Base-by-base conservation (phyloP, 768 basidiomycete species). In the Leccinellum albellum region DNA sequence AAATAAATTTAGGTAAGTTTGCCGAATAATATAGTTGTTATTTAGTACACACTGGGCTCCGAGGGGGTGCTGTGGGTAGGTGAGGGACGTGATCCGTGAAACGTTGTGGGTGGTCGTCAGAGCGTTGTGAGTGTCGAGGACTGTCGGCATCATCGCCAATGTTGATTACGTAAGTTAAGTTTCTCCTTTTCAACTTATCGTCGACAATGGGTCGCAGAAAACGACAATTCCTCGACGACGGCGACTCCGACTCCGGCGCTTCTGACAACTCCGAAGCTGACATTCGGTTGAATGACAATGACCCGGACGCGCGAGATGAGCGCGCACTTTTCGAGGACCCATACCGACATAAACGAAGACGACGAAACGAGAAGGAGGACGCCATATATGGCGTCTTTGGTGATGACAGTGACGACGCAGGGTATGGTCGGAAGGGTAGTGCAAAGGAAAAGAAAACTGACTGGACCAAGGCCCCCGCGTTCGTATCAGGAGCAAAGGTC, bases 401-500 rank as follows among this genome's bases (percentile, higher is more conserved):
- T 2, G 83, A 85, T 5, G 84, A 88, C 53, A 87, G 85, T 61
- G 87, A 89, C 23, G 82, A 86, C 21, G 88, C 87, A 51, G 77
- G 72, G 24, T 64, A 64, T 47, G 64, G 60, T 50, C 62, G 57
- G 40, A 68, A 66, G 54, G 61, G 63, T 45, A 51, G 48, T 8
- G 59, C 68, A 44, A 72, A 61, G 52, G 62, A 67, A 53, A 80
- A 77, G 67, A 79, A 76, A 62, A 80, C 74, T 17, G 82, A 89
- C 70, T 90, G 89, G 84, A 80, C 88, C 24, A 88, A 86, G 74
- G 85, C 86, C 3, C 90, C 90, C 13, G 80, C 86, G 1, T 93
- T 92, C 66, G 82, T 89, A 13, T 79, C 84, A 1, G 78, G 84
- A 17, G 79, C 83, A 57, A 70, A 74, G 59, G 70, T 74, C 42